Evolutionary conservation across 2,329 filamentous ascomycete species (phyloP), one percentile per base, ranked within the genome.

Genomic region (Zymoseptoria pseudotritici): DNA sequence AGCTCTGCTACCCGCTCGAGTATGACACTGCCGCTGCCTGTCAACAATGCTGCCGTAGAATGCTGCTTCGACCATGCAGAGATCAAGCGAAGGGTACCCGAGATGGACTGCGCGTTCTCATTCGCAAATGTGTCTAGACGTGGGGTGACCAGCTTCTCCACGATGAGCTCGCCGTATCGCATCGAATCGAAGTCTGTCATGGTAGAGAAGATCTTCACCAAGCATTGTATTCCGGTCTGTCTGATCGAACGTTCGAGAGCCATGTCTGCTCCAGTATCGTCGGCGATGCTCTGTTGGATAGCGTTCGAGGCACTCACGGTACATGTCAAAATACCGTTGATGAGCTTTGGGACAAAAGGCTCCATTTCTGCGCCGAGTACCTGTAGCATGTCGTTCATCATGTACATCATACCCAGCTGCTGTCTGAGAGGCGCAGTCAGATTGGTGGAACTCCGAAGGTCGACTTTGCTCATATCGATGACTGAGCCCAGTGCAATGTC

Each of bases 81-180:
- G 63, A 99, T 85, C 4, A 99, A 79, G 63, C 87, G 86, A 62
- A 97, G 82, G 50, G 91, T 83, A 17, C 87, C 89, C 2, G 94
- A 97, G 7, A 97, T 80, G 13, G 91, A 90, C 71, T 99, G 92
- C 0, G 91, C 89, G 51, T 90, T 96, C 76, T 99, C 94, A 4
- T 83, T 80, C 0, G 91, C 85, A 57, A 99, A 83, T 59, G 89
- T 90, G 2, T 87, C 83, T 19, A 97, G 78, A 65, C 91, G 83
- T 19, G 90, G 90, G 56, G 84, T 85, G 53, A 99, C 81, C 24
- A 95, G 78, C 69, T 96, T 87, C 26, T 83, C 78, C 57, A 94
- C 84, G 56, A 97, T 86, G 0, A 83, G 74, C 8, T 83, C 80
- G 46, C 89, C 82, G 71, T 92, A 96, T 1, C 81, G 78, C 1